Evolutionary conservation across 148 eudicot genomes (phyloP), one percentile per base, ranked within the genome.

Genomic region (Chenopodium formosanum): DNA sequence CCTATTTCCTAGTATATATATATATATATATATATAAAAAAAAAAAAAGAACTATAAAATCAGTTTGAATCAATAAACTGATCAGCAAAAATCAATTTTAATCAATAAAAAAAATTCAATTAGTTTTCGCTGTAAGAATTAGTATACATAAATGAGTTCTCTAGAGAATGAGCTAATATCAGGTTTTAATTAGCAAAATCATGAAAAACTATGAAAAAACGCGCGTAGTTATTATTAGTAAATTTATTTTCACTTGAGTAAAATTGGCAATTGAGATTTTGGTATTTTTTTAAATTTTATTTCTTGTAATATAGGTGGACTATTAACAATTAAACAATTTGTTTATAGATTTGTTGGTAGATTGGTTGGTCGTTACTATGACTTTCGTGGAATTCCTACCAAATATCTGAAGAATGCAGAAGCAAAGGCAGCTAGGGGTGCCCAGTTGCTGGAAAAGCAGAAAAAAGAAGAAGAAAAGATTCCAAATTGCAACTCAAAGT

Each of bases 401-500:
- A 96, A 96, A 78, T 86, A 96, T 80, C 85, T 94, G 87, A 91
- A 92, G 85, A 97, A 91, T 81, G 98, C 90, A 53, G 99, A 94
- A 90, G 91, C 95, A 76, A 96, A 96, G 91, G 98, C 98, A 31
- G 97, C 93, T 46, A 88, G 94, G 87, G 99, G 99, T 64, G 94
- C 97, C 81, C 98, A 92, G 75, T 87, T 96, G 70, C 80, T 94
- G 89, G 97, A 91, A 88, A 92, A 92, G 86, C 94, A 92, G 85
- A 90, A 94, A 87, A 80, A 72, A 12, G 97, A 96, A 85, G 99
- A 90, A 88, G 89, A 90, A 32, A 89, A 91, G 84, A 64, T 91
- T 56, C 88, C 90, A 63, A 87, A 88, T 78, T 96, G 99, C 83
- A 96, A 96, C 83, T 96, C 99, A 64, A 90, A 86, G 83, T 96